Percentiles rank a stretch among this genome's conserved stretches.
Conservation (phyloP, 2,329 filamentous ascomycete genomes). For the Ascomycota sp. region DNA sequence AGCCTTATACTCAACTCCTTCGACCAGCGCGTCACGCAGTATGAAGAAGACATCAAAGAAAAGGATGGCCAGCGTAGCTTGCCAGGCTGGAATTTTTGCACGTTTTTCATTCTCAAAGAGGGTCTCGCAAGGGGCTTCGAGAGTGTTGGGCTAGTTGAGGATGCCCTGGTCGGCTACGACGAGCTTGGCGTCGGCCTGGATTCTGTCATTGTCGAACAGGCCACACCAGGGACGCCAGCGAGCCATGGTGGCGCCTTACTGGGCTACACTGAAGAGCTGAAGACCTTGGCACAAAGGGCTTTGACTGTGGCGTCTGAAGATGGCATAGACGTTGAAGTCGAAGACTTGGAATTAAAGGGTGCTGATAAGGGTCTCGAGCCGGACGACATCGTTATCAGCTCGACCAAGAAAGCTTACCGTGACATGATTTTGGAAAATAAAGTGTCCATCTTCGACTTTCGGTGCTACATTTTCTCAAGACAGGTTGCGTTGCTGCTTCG, state of each 20-base stretch:
- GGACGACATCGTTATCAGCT: conserved; percentile 37
- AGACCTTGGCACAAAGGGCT: conserved; percentile 30
- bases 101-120: conserved; percentile 94
- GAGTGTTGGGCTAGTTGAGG: conserved; percentile 84
- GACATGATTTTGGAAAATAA: conserved; percentile 85
- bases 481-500: conserved; percentile 66
- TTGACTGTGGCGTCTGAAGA: conserved; percentile 16
- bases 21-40: conserved; percentile 72
- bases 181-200: conserved; percentile 79
- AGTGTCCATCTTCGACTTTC: conserved; percentile 88
- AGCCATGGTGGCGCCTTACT: conserved; percentile 53
- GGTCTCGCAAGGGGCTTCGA: conserved; percentile 84
- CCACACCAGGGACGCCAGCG: conserved; percentile 31
- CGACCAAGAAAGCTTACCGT: conserved; percentile 59
- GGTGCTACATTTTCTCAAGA: conserved; percentile 77
- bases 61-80: conserved; percentile 69
- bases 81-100: conserved; percentile 97
- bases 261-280: conserved; percentile 50
- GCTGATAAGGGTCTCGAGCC: conserved; percentile 15
- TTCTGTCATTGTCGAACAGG: conserved; percentile 54
- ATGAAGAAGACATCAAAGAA: conserved; percentile 91
- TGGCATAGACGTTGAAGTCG: conserved; percentile 17
- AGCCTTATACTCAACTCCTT: conserved; percentile 71
- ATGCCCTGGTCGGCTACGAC: conserved; percentile 84
- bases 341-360: conserved; percentile 26